Evolutionary conservation across 768 basidiomycete species (phyloP), one percentile per base, ranked within the genome.

Genomic region (Lactifluus subvellereus): DNA sequence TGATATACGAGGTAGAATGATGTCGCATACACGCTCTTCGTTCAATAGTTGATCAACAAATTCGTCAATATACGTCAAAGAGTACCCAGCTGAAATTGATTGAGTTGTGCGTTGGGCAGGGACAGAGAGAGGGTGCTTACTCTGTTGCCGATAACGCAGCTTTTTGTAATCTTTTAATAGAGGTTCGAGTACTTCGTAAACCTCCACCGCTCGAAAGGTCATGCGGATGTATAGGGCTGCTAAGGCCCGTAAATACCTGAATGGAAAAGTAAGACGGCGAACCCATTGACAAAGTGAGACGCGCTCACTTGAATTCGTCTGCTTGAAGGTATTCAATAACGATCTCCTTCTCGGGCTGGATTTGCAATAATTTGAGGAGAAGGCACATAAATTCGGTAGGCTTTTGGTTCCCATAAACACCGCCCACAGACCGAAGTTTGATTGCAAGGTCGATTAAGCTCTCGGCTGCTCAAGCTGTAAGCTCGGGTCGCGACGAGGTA

Each of bases 281-380:
- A 13, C 13, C 11, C 38, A 40, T 6, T 54, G 14, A 48, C 49
- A 16, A 54, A 43, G 50, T 38, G 32, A 33, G 3, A 56, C 2
- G 37, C 6, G 78, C 89, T 59, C 67, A 96, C 97, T 99, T 99
- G 82, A 98, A 99, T 73, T 99, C 97, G 64, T 98, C 97, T 7
- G 94, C 97, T 59, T 87, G 84, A 27, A 99, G 78, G 72, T 99
- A 99, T 72, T 98, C 97, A 1, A 98, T 78, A 55, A 98, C 72
- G 57, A 99, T 98, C 76, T 98, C 97, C 73, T 95, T 96, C 76
- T 98, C 92, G 3, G 97, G 97, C 72, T 98, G 97, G 54, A 99
- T 87, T 75, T 98, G 96, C 49, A 99, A 80, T 55, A 99, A 81
- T 74, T 99, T 99, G 68, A 98, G 79, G 53, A 95, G 83, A 47